These are phyloP conservation scores for Trichocladium uniseriatum DNA, from an alignment of 495 filamentous ascomycete species.

Conservation along the genomic window DNA sequence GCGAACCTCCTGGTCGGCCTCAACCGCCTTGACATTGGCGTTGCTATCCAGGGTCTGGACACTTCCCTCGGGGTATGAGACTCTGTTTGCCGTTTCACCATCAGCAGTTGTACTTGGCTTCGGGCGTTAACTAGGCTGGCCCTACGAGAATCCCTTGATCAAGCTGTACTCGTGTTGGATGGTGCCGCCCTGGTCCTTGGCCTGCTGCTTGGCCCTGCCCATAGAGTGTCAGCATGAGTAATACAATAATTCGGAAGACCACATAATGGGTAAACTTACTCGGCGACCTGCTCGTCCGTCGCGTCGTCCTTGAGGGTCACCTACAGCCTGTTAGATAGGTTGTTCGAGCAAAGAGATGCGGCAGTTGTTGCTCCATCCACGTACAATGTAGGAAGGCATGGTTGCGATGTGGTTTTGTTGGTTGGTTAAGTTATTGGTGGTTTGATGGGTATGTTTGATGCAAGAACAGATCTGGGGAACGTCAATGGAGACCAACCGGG, in stretches of 20 bases:
- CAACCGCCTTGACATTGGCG: conserved; percentile 62
- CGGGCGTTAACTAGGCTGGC: neutral
- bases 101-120: neutral
- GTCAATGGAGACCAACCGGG: neutral
- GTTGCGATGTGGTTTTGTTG: conserved; percentile 16
- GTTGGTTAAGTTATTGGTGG: neutral
- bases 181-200: conserved; percentile 60
- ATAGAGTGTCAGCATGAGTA: conserved; percentile 7
- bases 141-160: conserved; percentile 88
- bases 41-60: conserved; percentile 51
- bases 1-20: conserved; percentile 59
- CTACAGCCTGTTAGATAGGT: conserved; percentile 33
- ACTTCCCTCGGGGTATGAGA: conserved; percentile 58
- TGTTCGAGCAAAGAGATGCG: neutral
- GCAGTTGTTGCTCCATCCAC: conserved; percentile 10
- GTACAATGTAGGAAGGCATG: conserved; percentile 68
- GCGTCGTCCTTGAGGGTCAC: conserved; percentile 67
- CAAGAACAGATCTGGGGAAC: neutral
- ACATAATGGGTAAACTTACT: conserved; percentile 39
- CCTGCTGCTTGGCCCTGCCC: conserved; percentile 62
- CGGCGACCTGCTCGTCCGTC: conserved; percentile 50
- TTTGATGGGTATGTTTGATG: neutral
- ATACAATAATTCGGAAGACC: neutral
- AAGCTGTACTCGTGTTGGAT: conserved; percentile 76
- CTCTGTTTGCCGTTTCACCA: conserved; percentile 44